phyloP scores from a whole-genome alignment of 345 rosid genomes.

The Dipteronia sinensis region DNA sequence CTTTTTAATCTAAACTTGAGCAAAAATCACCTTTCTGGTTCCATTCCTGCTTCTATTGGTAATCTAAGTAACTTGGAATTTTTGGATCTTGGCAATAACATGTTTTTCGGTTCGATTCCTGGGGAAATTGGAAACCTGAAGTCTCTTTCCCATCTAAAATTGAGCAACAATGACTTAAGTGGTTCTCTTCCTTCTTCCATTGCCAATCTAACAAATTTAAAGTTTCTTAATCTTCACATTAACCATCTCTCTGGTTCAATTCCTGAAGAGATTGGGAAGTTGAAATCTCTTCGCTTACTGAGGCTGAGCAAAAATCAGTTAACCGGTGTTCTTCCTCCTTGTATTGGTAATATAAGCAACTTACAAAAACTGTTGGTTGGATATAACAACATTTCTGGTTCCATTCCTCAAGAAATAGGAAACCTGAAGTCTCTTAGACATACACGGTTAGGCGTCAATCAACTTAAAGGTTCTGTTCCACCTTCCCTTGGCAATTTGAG shows the following conservation, averaged over 20 bases:
- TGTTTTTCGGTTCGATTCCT: slow-evolving; percentile 36
- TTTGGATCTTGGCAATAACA: background rate
- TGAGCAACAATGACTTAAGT: slow-evolving; percentile 6
- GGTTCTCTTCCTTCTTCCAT: background rate
- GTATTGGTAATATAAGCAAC: slow-evolving; percentile 23
- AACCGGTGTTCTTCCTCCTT: background rate
- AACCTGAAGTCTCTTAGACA: background rate
- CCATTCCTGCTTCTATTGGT: background rate
- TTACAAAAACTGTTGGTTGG: background rate
- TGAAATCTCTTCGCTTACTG: background rate
- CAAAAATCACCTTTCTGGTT: background rate
- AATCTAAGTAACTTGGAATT: background rate
- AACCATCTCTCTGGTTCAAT: background rate
- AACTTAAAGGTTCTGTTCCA: slow-evolving; percentile 1
- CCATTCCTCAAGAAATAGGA: slow-evolving; percentile 25
- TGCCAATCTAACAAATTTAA: background rate
- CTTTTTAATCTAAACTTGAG: background rate
- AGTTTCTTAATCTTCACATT: rapidly evolving
- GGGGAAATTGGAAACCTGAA: slow-evolving; percentile 17
- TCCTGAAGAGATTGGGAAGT: slow-evolving; percentile 13
- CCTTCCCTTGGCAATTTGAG: background rate
- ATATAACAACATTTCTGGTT: slow-evolving; percentile 27
- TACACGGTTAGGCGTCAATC: slow-evolving; percentile 6
- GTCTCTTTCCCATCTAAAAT: background rate
- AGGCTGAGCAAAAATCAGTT: background rate